These are phyloP conservation scores for Carex cristatella DNA, from an alignment of 176 grass and related monocot species.

Conservation along the genomic window DNA sequence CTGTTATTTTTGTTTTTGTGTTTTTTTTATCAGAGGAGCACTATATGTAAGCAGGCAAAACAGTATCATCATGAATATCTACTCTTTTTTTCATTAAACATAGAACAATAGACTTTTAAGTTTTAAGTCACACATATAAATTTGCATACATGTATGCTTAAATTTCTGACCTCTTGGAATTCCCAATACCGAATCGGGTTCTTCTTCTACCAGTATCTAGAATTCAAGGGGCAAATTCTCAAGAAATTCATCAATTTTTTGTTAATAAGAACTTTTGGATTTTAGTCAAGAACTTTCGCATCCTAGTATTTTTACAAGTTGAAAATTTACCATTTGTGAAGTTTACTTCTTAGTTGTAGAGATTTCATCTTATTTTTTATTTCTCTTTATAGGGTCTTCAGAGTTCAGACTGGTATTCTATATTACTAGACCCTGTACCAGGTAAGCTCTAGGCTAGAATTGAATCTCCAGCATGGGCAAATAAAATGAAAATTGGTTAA, in stretches of 20 bases:
- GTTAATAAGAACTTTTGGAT: too few species aligned
- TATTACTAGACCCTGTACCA: background rate
- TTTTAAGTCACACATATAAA: background rate
- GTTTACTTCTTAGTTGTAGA: background rate
- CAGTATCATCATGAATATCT: background rate
- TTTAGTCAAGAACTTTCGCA: too few species aligned
- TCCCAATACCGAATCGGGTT: too few species aligned
- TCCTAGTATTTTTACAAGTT: background rate
- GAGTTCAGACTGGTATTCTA: background rate
- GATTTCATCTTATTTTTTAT: background rate
- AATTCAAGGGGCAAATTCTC: too few species aligned
- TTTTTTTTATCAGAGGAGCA: background rate
- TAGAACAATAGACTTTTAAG: background rate
- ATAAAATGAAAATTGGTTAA: background rate
- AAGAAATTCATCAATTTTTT: too few species aligned
- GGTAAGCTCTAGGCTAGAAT: background rate
- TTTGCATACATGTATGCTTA: background rate
- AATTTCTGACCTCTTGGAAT: background rate
- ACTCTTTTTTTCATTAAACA: background rate
- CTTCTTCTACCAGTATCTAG: too few species aligned
- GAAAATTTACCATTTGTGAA: background rate
- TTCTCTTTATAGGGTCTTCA: background rate
- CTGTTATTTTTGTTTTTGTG: background rate
- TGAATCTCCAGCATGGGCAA: background rate
- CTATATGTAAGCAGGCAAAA: background rate